Evolutionary conservation across 2,329 filamentous ascomycete genomes (phyloP), one percentile per base, ranked within the genome.

Genomic region (Clonostachys rhizophaga): DNA sequence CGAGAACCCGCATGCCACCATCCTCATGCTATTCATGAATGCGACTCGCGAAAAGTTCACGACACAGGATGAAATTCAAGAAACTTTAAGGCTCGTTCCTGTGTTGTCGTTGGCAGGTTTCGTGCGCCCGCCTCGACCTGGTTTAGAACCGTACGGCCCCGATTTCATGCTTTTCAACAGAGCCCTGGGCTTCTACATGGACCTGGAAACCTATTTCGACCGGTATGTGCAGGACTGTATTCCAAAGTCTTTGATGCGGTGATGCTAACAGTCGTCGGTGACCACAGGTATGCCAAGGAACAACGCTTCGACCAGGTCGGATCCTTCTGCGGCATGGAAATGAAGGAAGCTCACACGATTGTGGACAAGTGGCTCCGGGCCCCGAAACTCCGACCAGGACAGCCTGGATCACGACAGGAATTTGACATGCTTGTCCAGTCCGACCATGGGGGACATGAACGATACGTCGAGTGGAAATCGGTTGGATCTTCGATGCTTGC

Each of bases 1-100:
- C 1, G 47, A 71, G 2, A 74, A 72, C 47, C 60, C 63, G 0
- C 56, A 68, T 30, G 70, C 70, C 2, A 68, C 67, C 0, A 55
- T 73, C 1, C 48, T 75, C n/a, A 62, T 64, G 10, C 58, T 71
- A 1, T 74, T 70, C 57, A 52, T 68, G 43, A 69, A 69, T 48
- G 67, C 64, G 2, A 51, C 65, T 17, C 11, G 42, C 2, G 54
- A 65, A 36, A 52, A 18, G 14, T 14, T n/a, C 14, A 39, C 17
- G 11, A 30, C 36, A 12, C 12, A 18, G 36, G 36, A n/a, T 11
- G 14, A 39, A 39, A 9, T n/a, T 18, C 3, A 8, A 8, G 14
- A 18, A 18, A 14, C 3, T 11, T 13, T 8, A 39, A 8, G 36
- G 17, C 36, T 39, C 12, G 36, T 39, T 11, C 14, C 36, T 11